A percentile compares a stretch with the other conserved stretches of the same genome.
Conservation (phyloP, 2,329 filamentous ascomycete genomes). For the Pseudocercospora ulei region DNA sequence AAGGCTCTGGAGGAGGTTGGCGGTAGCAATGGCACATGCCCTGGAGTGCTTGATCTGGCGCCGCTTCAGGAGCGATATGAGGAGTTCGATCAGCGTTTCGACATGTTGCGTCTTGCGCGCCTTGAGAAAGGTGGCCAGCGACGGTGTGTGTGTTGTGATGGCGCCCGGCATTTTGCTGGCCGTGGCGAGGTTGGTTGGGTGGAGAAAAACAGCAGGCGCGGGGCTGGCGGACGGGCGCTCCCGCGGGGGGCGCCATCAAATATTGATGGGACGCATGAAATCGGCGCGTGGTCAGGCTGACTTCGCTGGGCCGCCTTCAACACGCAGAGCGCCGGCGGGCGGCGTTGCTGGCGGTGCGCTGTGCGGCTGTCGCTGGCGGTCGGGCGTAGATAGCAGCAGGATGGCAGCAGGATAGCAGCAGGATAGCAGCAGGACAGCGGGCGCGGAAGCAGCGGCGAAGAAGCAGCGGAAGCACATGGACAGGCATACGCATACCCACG, state of each 20-base stretch:
- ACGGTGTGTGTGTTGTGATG: slow-evolving; percentile 55
- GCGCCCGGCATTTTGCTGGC: slow-evolving; percentile 47
- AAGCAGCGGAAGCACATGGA: too few relatives aligned
- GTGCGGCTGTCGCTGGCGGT: too few relatives aligned
- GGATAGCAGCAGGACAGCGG: too few relatives aligned
- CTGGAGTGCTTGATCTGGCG: slow-evolving; percentile 81
- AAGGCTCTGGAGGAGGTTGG: slow-evolving; percentile 76
- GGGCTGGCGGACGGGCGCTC: too few relatives aligned
- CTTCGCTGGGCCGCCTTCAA: too few relatives aligned
- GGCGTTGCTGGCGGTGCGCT: too few relatives aligned
- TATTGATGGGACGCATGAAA: slow-evolving; percentile 1
- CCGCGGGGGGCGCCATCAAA: not conserved
- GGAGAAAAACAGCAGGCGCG: too few relatives aligned
- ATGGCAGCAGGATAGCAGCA: too few relatives aligned
- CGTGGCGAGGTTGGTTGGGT: not conserved
- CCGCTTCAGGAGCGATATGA: slow-evolving; percentile 78
- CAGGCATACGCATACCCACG: too few relatives aligned
- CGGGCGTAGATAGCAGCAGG: too few relatives aligned
- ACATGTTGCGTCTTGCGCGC: slow-evolving; percentile 65
- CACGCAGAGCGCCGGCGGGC: too few relatives aligned
- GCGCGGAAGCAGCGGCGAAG: too few relatives aligned
- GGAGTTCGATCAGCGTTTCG: slow-evolving; percentile 71
- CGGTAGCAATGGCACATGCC: slow-evolving; percentile 82
- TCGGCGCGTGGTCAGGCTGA: not conserved
- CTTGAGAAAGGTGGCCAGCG: slow-evolving; percentile 67